Evolutionary conservation across 306 rosid species (phyloP).

Genomic region (Glycine tomentella): DNA sequence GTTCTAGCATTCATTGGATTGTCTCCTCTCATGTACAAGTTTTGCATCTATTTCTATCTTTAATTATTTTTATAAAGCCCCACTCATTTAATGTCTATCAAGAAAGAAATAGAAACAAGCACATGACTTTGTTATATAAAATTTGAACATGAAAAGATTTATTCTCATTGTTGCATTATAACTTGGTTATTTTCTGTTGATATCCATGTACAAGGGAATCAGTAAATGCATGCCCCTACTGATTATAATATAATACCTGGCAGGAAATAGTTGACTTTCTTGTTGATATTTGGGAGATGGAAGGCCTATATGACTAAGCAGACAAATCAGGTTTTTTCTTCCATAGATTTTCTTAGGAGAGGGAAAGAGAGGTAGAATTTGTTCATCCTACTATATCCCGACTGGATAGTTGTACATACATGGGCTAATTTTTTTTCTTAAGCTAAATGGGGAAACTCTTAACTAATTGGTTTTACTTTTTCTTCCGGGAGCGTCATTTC

Average conservation of each 20-base stretch:
- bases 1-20: slow-evolving; percentile 38
- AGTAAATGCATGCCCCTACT: slow-evolving; percentile 32
- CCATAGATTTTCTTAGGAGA: slow-evolving; percentile 35
- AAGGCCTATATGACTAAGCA: slow-evolving; percentile 79
- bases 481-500: not conserved
- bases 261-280: slow-evolving; percentile 95
- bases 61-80: not conserved
- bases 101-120: slow-evolving; percentile 2
- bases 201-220: not conserved
- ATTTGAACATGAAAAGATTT: not conserved
- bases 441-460: not conserved
- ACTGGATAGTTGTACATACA: slow-evolving; percentile 32
- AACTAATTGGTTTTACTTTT: slow-evolving; percentile 1
- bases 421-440: not conserved
- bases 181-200: slow-evolving; percentile 5
- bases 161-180: slow-evolving; percentile 15
- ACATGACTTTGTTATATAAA: not conserved
- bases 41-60: not conserved
- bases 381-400: slow-evolving; percentile 22
- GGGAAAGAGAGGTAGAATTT: slow-evolving; percentile 28
- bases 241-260: slow-evolving; percentile 31
- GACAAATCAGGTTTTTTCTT: slow-evolving; percentile 30
- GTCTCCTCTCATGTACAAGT: not conserved
- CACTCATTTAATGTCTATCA: not conserved
- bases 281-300: slow-evolving; percentile 84